Evolutionary conservation across 306 rosid species (phyloP).

Genomic region (Quercus wislizeni): DNA sequence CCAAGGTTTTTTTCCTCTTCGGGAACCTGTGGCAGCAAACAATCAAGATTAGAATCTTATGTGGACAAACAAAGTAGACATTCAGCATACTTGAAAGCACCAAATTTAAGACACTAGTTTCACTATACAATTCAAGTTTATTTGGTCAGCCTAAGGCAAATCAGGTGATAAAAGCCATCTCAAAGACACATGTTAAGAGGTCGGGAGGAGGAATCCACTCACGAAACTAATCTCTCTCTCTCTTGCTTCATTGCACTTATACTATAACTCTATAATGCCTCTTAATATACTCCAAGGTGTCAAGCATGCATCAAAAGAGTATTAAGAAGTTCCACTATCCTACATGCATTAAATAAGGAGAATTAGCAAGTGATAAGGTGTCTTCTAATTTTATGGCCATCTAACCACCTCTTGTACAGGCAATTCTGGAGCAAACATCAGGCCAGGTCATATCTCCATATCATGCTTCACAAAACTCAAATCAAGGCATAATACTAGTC

Average conservation of each 20-base stretch:
- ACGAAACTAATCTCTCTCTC: too few species aligned
- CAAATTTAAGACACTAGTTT: background rate
- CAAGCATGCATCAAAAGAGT: background rate
- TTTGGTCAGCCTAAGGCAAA: background rate
- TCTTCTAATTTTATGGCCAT: background rate
- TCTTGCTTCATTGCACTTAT: too few species aligned
- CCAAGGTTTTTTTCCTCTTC: conserved; percentile 85
- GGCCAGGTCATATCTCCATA: background rate
- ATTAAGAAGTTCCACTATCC: background rate
- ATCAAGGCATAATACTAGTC: background rate
- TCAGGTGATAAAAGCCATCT: background rate
- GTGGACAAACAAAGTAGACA: background rate
- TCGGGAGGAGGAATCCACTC: too few species aligned
- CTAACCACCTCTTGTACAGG: background rate
- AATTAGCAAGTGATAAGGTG: background rate
- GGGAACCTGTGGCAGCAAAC: conserved; percentile 54
- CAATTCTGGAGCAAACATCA: background rate
- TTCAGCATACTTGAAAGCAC: background rate
- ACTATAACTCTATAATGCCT: too few species aligned
- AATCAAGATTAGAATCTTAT: background rate
- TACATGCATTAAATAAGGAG: background rate
- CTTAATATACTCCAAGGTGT: background rate
- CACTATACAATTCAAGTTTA: background rate
- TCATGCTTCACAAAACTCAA: background rate
- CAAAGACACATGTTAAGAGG: background rate